Conservation (phyloP, 805 yeast species). For the Candida pini region DNA sequence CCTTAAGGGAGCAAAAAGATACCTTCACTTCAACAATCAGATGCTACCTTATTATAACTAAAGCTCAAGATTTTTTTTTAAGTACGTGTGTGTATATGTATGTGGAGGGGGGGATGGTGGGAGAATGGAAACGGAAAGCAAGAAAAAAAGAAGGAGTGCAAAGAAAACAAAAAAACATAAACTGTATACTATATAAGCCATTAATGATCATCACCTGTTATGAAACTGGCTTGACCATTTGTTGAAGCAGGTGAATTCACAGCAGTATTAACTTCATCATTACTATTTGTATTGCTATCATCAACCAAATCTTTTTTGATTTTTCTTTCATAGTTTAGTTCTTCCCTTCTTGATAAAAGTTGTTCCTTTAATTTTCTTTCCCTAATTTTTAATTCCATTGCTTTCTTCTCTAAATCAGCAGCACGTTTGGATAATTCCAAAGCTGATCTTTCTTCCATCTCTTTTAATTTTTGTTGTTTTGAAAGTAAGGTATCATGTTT, state of each 20-base stretch:
- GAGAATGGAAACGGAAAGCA: too few species aligned
- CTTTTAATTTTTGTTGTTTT: constrained; percentile 74
- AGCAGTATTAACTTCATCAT: constrained; percentile 4
- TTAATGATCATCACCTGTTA: constrained; percentile 16
- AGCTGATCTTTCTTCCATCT: constrained; percentile 73
- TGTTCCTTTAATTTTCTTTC: constrained; percentile 49
- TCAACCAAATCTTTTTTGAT: not conserved
- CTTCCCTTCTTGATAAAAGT: constrained; percentile 20
- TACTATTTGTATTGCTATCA: constrained; percentile 4
- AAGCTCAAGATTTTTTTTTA: too few species aligned
- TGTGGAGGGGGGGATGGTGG: too few species aligned
- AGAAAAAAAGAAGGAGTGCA: too few species aligned
- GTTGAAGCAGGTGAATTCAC: constrained; percentile 1
- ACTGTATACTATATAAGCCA: too few species aligned
- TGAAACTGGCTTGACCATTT: constrained; percentile 12
- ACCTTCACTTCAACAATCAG: too few species aligned
- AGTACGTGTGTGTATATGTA: too few species aligned
- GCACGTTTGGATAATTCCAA: constrained; percentile 68
- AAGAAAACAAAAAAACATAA: too few species aligned
- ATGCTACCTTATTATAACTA: too few species aligned
- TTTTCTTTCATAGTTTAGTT: constrained; percentile 6
- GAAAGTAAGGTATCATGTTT: constrained; percentile 71
- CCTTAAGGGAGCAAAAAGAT: too few species aligned
- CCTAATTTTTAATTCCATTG: constrained; percentile 62
- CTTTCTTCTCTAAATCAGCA: constrained; percentile 69